Conservation (phyloP, 805 yeast species). For the Wickerhamomyces bovis region DNA sequence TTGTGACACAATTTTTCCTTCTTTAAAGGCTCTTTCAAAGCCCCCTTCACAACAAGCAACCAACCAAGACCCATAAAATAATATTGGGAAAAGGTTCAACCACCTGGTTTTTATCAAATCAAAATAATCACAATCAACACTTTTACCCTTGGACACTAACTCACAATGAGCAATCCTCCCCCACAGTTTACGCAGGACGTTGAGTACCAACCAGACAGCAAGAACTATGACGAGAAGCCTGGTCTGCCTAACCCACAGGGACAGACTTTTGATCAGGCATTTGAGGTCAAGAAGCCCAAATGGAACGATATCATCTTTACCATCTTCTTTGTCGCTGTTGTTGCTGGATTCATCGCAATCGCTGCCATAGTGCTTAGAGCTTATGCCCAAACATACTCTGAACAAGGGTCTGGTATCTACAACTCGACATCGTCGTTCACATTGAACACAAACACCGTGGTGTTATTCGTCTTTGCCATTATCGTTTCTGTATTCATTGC, state of each 20-base stretch:
- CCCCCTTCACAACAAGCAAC: too few species aligned
- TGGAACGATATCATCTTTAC: slow-evolving; percentile 72
- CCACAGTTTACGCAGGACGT: slow-evolving; percentile 21
- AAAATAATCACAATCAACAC: too few species aligned
- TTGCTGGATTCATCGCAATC: slow-evolving; percentile 63
- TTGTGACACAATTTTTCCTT: too few species aligned
- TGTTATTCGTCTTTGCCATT: slow-evolving; percentile 61
- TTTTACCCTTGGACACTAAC: too few species aligned
- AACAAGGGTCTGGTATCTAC: slow-evolving; percentile 62
- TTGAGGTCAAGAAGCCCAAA: slow-evolving; percentile 56
- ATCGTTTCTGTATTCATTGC: slow-evolving; percentile 57
- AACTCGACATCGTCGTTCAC: slow-evolving; percentile 47
- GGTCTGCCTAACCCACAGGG: slow-evolving; percentile 34
- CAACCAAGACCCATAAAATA: too few species aligned
- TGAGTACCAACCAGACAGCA: slow-evolving; percentile 12
- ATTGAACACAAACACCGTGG: slow-evolving; percentile 67
- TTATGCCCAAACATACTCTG: slow-evolving; percentile 47
- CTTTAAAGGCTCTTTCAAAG: too few species aligned
- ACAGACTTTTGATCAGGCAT: slow-evolving; percentile 57
- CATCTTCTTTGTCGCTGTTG: slow-evolving; percentile 40
- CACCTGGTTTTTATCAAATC: too few species aligned
- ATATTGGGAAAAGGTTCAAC: too few species aligned
- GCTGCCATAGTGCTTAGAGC: slow-evolving; percentile 65
- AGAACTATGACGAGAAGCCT: slow-evolving; percentile 22
- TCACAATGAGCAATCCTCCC: slow-evolving; percentile 4